phyloP scores from a whole-genome alignment of 441 rosid genomes.

The Erodium moschatum region DNA sequence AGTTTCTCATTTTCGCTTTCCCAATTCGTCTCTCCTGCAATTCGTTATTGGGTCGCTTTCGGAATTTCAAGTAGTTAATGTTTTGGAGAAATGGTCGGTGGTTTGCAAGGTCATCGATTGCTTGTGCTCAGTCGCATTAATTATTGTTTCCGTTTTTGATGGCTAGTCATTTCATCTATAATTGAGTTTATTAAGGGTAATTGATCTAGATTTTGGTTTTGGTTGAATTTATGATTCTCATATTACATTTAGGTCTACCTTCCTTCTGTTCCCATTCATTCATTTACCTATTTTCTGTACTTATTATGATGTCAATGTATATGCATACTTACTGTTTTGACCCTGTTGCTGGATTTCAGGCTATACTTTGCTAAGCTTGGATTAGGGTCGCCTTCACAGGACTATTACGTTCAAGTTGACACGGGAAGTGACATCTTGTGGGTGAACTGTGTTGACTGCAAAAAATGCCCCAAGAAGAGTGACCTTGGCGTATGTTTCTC shows the following conservation, averaged over 20 bases:
- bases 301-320: too few relatives aligned
- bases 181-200: background rate
- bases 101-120: too few relatives aligned
- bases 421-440: constrained; percentile 8
- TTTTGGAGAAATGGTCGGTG: too few relatives aligned
- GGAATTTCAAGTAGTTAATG: too few relatives aligned
- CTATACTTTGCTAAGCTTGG: background rate
- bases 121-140: background rate
- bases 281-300: too few relatives aligned
- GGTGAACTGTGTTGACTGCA: constrained; percentile 4
- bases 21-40: too few relatives aligned
- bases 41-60: too few relatives aligned
- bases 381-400: background rate
- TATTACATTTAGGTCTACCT: background rate
- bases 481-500: background rate
- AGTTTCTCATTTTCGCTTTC: constrained; percentile 9
- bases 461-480: constrained; percentile 1
- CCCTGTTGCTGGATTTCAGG: background rate
- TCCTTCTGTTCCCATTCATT: too few relatives aligned
- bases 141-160: background rate
- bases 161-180: background rate
- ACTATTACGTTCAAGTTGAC: constrained; percentile 5
- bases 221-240: background rate
- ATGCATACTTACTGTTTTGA: background rate
- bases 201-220: background rate